phyloP scores from a whole-genome alignment of 768 basidiomycete genomes.

The Lactarius indigo region DNA sequence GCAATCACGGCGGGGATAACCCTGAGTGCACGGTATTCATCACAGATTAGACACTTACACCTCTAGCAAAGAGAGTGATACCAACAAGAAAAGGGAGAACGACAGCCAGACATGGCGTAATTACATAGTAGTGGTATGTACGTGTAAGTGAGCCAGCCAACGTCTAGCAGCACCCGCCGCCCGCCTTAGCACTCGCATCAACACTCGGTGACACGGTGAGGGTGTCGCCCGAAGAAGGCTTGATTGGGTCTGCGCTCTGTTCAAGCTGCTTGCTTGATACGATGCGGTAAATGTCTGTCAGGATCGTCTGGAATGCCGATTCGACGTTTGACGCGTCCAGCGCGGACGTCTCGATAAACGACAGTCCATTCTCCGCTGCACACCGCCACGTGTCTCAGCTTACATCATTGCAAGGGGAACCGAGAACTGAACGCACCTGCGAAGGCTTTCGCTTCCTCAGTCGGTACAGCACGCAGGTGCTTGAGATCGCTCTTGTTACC shows the following conservation, averaged over 20 bases:
- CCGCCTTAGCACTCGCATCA: constrained; percentile 54
- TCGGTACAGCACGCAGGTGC: constrained; percentile 92
- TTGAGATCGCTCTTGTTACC: constrained; percentile 99
- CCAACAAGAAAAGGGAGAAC: constrained; percentile 6
- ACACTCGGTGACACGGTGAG: constrained; percentile 81
- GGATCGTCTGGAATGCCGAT: constrained; percentile 93
- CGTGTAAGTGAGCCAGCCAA: constrained; percentile 9
- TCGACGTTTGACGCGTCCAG: constrained; percentile 99
- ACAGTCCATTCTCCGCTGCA: constrained; percentile 81
- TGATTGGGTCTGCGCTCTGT: constrained; percentile 70
- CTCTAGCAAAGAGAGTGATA: constrained; percentile 10
- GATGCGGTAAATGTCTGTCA: constrained; percentile 96
- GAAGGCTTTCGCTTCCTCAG: constrained; percentile 94
- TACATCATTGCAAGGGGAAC: neutral
- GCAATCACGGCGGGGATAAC: neutral
- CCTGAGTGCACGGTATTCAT: neutral
- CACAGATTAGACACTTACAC: constrained; percentile 3
- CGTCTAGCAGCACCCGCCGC: constrained; percentile 61
- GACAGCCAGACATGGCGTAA: constrained; percentile 18
- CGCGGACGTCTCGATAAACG: constrained; percentile 98
- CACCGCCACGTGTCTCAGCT: neutral
- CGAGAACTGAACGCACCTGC: constrained; percentile 53
- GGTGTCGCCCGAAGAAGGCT: constrained; percentile 76
- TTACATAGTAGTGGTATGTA: constrained; percentile 25
- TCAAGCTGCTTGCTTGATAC: constrained; percentile 95